Evolutionary conservation across 2,329 filamentous ascomycete genomes (phyloP), one percentile per base, ranked within the genome.

Genomic region (Beauveria medogensis): DNA sequence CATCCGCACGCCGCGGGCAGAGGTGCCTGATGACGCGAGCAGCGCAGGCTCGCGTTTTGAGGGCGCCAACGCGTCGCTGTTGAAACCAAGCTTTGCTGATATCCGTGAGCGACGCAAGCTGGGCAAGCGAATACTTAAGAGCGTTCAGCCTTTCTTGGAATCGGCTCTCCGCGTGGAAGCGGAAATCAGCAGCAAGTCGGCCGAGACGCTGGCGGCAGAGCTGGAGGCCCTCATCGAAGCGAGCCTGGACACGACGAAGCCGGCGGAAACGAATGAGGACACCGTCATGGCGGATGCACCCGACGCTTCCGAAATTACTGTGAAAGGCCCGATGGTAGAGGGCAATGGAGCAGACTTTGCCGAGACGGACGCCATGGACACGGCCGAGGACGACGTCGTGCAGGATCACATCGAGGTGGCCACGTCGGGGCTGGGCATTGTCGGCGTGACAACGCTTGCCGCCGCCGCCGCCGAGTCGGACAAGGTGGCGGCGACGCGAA

Each of bases 71-170:
- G 80, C 57, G 71, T 89, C 69, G 65, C 79, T 67, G 67, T 76
- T 65, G 64, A 86, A 77, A 73, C 77, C 74, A 68, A 80, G 71
- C 68, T 86, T 76, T 72, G 77, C 74, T 62, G 91, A 96, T 67
- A 85, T 91, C 63, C 89, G 90, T 62, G 90, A 96, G 66, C 86
- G 89, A 63, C 89, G 90, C 68, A 89, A 88, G 67, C 78, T 96
- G n/a, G 91, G 90, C 26, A 96, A 95, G 74, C 85, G 92, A 28
- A 96, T 97, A 63, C 82, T 96, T 65, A 95, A 91, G 71, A 85
- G 87, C 1, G 82, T 96, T 37, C 90, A 95, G 71, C 86, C 89
- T 16, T 81, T 86, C 50, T 78, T 96, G 3, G 89, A 96, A 71
- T 81, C 84, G 59, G 91, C 91, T 0, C 75, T 92, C 52, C 83